A percentile compares a stretch with the other conserved stretches of the same genome.
phyloP scores from a whole-genome alignment of 441 rosid species.

The Euphorbia celastroides region DNA sequence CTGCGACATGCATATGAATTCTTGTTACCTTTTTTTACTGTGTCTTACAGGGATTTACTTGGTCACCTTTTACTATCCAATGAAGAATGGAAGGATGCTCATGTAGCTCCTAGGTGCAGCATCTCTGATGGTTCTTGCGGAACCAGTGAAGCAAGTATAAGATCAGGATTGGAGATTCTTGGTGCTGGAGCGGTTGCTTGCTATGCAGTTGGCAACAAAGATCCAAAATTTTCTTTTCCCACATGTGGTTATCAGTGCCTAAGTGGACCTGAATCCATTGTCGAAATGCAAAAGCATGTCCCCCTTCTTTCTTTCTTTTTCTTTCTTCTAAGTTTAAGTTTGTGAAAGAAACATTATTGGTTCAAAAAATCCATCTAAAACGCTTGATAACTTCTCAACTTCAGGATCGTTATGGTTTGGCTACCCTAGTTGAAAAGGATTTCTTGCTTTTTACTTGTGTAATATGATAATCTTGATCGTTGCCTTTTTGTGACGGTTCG shows the following conservation, averaged over 20 bases:
- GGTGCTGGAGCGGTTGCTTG: slow-evolving; percentile 85
- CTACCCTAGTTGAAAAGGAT: too few species aligned
- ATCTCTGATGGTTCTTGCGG: slow-evolving; percentile 29
- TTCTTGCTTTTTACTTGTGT: not conserved
- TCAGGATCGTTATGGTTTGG: not conserved
- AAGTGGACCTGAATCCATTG: slow-evolving; percentile 47
- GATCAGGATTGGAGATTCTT: slow-evolving; percentile 60
- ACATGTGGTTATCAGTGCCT: slow-evolving; percentile 58
- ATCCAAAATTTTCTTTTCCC: slow-evolving; percentile 71
- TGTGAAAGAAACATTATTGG: not conserved
- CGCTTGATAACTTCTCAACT: not conserved
- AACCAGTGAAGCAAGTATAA: slow-evolving; percentile 43
- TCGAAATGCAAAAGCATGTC: slow-evolving; percentile 65
- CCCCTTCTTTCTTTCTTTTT: not conserved
- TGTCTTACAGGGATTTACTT: slow-evolving; percentile 61
- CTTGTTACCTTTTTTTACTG: not conserved
- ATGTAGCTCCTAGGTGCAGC: slow-evolving; percentile 60
- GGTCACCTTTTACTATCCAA: slow-evolving; percentile 73
- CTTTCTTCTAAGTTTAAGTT: not conserved
- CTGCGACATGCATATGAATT: slow-evolving; percentile 3
- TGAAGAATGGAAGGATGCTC: slow-evolving; percentile 49
- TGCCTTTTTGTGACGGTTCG: slow-evolving; percentile 2
- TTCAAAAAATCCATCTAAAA: not conserved
- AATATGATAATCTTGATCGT: not conserved
- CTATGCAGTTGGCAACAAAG: slow-evolving; percentile 59